Base-by-base conservation (phyloP, 805 yeast species). In the Candida sithepensis region DNA sequence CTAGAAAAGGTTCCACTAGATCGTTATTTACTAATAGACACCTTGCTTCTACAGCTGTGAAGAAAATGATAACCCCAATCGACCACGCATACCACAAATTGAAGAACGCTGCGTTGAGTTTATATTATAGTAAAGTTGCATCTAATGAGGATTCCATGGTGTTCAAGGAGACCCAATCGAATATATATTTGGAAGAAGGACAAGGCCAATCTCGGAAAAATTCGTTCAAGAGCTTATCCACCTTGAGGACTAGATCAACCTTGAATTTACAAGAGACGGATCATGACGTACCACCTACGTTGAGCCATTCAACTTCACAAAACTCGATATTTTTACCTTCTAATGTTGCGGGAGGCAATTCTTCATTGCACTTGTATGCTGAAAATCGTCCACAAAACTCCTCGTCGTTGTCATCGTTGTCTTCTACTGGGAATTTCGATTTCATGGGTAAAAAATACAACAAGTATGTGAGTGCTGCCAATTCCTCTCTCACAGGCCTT, bases 181-280 rank as follows among this genome's bases (percentile, higher is more conserved):
- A 50, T 20, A 43, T 46, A 6, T 43, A 46, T 2, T 32, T 60
- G 20, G 62, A 55, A 41, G 60, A 53, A 42, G 61, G 60, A 14
- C 14, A 37, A 20, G 23, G 42, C 50, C n/a, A 26, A 49, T 9
- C 43, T 52, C 12, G 38, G 16, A 2, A 14, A 44, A 20, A 41
- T 18, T 32, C 21, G 1, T 24, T 38, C 19, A 19, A 30, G 10
- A 39, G 48, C 38, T 23, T 38, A 12, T 39, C 41, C 16, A 58
- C 55, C 3, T 46, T 65, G 19, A 49, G 70, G 33, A 66, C 69
- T 4, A 51, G 70, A 39, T 63, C 68, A 6, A 62, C 66, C 1
- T 38, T 58, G 44, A 63, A 58, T 38, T 50, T 63, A 30, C 14
- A 34, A 13, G 14, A 39, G 20, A 32, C 5, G 16, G 10, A 16